Percentiles rank a stretch among this genome's conserved stretches.
These are phyloP conservation scores for Chamaecrista fasciculata DNA, from an alignment of 306 rosid genomes.

Conservation along the genomic window DNA sequence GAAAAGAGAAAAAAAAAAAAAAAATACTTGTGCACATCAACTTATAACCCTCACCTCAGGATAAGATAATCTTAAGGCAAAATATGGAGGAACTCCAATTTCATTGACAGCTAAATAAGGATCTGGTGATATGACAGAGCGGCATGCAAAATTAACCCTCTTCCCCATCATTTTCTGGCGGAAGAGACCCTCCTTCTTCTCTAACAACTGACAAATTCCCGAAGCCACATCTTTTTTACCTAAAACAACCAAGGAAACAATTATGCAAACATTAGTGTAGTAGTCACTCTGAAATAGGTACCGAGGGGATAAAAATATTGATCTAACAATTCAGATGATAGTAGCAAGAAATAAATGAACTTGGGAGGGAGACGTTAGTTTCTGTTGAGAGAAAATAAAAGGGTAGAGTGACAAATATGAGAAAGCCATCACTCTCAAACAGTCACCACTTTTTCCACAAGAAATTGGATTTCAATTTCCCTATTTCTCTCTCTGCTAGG, in stretches of 20 bases:
- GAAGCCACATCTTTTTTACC: conserved; percentile 50
- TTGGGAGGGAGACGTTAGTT: background rate
- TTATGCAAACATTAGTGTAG: conserved; percentile 11
- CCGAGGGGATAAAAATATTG: background rate
- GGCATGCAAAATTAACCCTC: conserved; percentile 95
- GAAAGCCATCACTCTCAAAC: background rate
- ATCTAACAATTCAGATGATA: background rate
- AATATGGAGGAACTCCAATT: conserved; percentile 95
- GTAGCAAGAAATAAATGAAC: background rate
- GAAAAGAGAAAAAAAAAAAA: conserved; percentile 5
- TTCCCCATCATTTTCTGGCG: conserved; percentile 99
- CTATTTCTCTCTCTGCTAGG: background rate
- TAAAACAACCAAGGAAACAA: conserved; percentile 39
- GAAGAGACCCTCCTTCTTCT: conserved; percentile 94
- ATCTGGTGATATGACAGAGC: conserved; percentile 98
- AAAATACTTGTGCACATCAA: conserved; percentile 7
- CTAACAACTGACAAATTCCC: conserved; percentile 88
- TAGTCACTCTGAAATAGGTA: background rate
- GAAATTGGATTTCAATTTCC: background rate
- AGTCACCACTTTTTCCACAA: background rate
- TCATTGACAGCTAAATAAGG: conserved; percentile 97
- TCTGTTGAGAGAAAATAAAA: background rate
- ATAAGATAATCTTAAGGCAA: conserved; percentile 78
- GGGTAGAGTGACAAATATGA: background rate
- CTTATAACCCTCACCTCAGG: conserved; percentile 68